phyloP scores from a whole-genome alignment of 148 eudicot genomes.

The Chenopodium formosanum region DNA sequence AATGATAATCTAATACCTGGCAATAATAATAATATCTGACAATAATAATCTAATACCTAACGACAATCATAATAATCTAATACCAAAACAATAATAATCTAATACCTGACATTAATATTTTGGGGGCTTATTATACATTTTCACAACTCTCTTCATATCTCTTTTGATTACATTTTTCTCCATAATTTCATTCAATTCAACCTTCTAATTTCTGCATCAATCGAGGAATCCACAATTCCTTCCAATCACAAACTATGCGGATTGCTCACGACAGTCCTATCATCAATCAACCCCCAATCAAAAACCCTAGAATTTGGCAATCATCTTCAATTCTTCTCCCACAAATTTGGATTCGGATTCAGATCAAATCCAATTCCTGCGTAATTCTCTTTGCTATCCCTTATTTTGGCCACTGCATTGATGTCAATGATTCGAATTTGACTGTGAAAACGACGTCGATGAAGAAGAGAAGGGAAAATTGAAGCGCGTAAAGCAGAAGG shows the following conservation, averaged over 20 bases:
- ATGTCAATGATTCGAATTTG: not conserved
- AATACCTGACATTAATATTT: too few species aligned
- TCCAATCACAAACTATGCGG: constrained; percentile 72
- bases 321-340: constrained; percentile 30
- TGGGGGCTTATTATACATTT: too few species aligned
- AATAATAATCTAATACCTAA: too few species aligned
- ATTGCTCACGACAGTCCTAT: constrained; percentile 45
- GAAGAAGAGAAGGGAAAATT: constrained; percentile 25
- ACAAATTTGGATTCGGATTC: constrained; percentile 38
- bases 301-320: constrained; percentile 38
- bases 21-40: too few species aligned
- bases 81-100: too few species aligned
- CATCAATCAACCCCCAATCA: constrained; percentile 2
- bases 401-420: not conserved
- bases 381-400: constrained; percentile 31
- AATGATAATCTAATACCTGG: too few species aligned
- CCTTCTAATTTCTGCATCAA: not conserved
- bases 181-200: not conserved
- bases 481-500: constrained; percentile 34
- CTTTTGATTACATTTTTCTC: not conserved
- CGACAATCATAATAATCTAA: too few species aligned
- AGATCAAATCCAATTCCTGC: constrained; percentile 27
- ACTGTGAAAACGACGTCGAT: not conserved
- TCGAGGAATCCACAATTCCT: constrained; percentile 27
- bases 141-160: too few species aligned